These are phyloP conservation scores for Bonia amplexicaulis DNA, from an alignment of 176 grass and related monocot genomes.

Conservation along the genomic window DNA sequence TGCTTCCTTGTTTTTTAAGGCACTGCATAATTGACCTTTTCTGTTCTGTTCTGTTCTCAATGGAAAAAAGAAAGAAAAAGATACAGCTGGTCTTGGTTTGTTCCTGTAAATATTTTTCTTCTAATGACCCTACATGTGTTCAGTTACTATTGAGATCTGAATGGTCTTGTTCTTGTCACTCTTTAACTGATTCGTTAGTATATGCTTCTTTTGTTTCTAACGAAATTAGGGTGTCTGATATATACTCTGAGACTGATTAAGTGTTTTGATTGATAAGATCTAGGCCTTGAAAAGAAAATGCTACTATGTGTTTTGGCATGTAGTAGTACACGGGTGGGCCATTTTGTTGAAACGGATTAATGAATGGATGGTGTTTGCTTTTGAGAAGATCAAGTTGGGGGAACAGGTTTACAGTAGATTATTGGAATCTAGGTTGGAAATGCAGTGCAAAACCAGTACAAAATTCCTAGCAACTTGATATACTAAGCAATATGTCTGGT, in stretches of 20 bases:
- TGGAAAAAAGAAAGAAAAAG: neutral
- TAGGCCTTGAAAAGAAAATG: neutral
- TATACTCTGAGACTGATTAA: neutral
- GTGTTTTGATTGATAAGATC: neutral
- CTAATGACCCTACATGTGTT: neutral
- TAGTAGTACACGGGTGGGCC: neutral
- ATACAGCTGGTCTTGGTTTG: conserved; percentile 7
- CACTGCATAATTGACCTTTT: neutral
- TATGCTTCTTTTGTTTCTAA: neutral
- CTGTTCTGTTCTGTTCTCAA: neutral
- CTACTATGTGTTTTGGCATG: neutral
- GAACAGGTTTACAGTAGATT: conserved; percentile 14
- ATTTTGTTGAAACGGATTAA: conserved; percentile 8
- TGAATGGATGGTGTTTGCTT: conserved; percentile 19
- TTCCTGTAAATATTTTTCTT: neutral
- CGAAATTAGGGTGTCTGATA: neutral
- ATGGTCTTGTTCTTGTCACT: neutral
- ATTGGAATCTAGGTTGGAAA: conserved; percentile 17
- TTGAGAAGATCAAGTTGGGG: conserved; percentile 35
- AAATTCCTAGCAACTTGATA: neutral
- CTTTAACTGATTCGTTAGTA: neutral
- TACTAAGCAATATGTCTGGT: too few species aligned
- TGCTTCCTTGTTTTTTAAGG: conserved; percentile 34
- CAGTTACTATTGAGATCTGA: conserved; percentile 31
- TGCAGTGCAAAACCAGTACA: neutral